A percentile compares a stretch with the other conserved stretches of the same genome.
These are phyloP conservation scores for Conringia planisiliqua DNA, from an alignment of 345 rosid species.

Conservation along the genomic window DNA sequence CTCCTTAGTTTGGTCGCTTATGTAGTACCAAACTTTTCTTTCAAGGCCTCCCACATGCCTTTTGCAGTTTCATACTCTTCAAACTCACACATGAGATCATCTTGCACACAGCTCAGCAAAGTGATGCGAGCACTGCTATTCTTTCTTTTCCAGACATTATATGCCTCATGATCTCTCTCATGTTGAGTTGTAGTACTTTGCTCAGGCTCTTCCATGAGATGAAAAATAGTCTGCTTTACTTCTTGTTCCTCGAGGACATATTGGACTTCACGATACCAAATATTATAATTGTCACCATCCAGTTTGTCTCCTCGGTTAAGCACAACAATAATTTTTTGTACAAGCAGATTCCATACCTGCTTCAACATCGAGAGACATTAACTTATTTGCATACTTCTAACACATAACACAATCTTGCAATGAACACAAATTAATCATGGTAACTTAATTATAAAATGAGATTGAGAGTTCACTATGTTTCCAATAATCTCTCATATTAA, in stretches of 20 bases:
- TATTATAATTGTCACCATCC: slow-evolving; percentile 7
- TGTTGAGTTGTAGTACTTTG: neutral
- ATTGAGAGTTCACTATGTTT: neutral
- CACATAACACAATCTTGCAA: neutral
- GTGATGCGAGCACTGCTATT: neutral
- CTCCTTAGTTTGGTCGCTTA: neutral
- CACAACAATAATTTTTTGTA: neutral
- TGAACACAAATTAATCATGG: neutral
- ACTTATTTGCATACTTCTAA: neutral
- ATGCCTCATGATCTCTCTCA: neutral
- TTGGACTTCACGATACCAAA: neutral
- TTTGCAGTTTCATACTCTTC: neutral
- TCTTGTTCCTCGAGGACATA: neutral
- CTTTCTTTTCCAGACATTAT: neutral
- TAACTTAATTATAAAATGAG: neutral
- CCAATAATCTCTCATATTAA: neutral
- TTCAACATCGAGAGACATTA: neutral
- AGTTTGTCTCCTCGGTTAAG: neutral
- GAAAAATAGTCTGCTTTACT: neutral
- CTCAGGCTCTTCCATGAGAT: neutral
- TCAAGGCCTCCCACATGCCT: neutral
- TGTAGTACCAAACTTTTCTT: neutral
- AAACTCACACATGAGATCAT: neutral
- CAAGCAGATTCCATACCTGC: neutral
- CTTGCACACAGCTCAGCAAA: neutral